phyloP scores from a whole-genome alignment of 805 yeast species.

The Cyberlindnera samutprakarnensis region DNA sequence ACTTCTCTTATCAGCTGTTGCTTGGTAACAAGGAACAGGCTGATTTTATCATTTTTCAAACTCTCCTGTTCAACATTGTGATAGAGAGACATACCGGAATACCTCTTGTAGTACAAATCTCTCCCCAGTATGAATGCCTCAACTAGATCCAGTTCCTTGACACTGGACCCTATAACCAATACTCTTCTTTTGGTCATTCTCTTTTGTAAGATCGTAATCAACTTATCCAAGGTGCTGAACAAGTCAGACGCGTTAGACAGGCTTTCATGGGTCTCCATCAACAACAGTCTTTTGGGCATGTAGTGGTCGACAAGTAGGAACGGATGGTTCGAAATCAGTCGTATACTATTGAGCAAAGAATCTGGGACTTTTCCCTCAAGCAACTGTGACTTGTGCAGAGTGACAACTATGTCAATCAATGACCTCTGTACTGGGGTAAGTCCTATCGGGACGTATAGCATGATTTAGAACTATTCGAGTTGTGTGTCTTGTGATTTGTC shows the following conservation, averaged over 20 bases:
- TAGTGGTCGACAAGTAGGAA: constrained; percentile 69
- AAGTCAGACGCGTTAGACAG: constrained; percentile 52
- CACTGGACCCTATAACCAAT: constrained; percentile 48
- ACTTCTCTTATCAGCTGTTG: constrained; percentile 34
- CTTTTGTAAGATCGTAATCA: constrained; percentile 23
- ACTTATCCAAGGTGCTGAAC: constrained; percentile 43
- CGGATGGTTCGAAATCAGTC: constrained; percentile 51
- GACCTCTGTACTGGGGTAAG: constrained; percentile 37
- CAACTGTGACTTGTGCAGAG: constrained; percentile 33
- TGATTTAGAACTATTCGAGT: too few relatives aligned
- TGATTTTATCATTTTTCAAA: constrained; percentile 5
- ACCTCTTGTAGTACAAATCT: constrained; percentile 50
- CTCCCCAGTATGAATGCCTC: constrained; percentile 79
- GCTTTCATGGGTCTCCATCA: constrained; percentile 56
- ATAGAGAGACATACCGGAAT: constrained; percentile 55
- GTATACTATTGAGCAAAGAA: constrained; percentile 1
- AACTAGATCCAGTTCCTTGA: constrained; percentile 67
- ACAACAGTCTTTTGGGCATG: constrained; percentile 59
- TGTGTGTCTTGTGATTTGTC: too few relatives aligned
- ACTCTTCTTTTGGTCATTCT: constrained; percentile 15
- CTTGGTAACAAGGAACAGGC: constrained; percentile 37
- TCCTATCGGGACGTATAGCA: constrained; percentile 32
- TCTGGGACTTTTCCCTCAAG: constrained; percentile 7
- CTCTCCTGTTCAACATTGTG: not conserved
- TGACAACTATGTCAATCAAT: constrained; percentile 34